Conservation (phyloP, 805 yeast species). For the Sugiyamaella floridensis region DNA sequence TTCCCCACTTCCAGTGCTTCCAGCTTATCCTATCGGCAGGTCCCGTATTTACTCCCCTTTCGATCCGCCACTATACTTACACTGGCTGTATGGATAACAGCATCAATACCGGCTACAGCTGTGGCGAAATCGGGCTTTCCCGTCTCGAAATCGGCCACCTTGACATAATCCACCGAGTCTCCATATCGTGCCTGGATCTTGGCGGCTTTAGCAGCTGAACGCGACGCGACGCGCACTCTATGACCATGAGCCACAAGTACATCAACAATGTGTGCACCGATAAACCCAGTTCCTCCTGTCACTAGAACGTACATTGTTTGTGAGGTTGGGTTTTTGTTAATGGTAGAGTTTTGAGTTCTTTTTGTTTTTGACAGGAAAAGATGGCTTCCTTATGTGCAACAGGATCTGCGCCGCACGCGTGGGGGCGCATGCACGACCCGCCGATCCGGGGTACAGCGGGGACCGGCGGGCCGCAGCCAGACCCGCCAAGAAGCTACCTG, state of each 20-base stretch:
- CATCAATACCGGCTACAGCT: conserved; percentile 29
- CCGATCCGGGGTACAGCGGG: background rate
- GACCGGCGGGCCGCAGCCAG: background rate
- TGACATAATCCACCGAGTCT: conserved; percentile 17
- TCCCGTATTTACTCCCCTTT: background rate
- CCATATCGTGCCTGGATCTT: conserved; percentile 9
- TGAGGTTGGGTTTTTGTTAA: no score
- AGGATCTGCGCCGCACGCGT: no score
- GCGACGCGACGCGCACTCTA: conserved; percentile 41
- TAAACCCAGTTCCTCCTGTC: conserved; percentile 47
- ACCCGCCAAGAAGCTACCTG: no score
- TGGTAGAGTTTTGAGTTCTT: no score
- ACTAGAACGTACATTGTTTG: conserved; percentile 29
- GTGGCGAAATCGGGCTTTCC: conserved; percentile 37
- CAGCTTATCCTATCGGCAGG: no score
- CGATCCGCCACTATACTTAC: background rate
- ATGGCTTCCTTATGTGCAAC: no score
- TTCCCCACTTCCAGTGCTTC: no score
- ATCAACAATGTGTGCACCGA: conserved; percentile 42
- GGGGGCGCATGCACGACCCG: background rate
- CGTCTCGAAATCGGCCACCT: conserved; percentile 26
- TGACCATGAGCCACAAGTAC: conserved; percentile 35
- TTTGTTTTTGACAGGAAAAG: no score
- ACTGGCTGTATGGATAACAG: conserved; percentile 32
- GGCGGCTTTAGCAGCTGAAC: conserved; percentile 39